Conservation (phyloP, 176 grass and related monocot species). For the Rhynchospora tenuis region DNA sequence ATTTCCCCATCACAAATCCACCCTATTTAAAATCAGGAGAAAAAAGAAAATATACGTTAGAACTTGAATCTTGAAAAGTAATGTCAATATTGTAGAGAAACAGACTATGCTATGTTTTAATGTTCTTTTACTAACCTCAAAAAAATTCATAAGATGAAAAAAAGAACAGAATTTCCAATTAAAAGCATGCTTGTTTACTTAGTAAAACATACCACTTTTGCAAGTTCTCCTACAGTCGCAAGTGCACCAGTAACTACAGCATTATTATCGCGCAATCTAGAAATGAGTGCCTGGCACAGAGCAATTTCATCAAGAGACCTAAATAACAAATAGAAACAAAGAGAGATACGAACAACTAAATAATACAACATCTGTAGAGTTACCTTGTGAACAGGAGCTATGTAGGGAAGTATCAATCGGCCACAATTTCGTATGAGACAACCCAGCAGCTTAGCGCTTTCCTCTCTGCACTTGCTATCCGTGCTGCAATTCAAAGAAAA, state of each 20-base stretch:
- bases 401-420: slow-evolving; percentile 90
- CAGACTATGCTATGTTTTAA: background rate
- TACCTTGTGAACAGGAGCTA: slow-evolving; percentile 98
- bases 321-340: slow-evolving; percentile 25
- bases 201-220: slow-evolving; percentile 72
- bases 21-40: slow-evolving; percentile 41
- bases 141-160: slow-evolving; percentile 20
- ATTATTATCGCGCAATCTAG: slow-evolving; percentile 84
- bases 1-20: slow-evolving; percentile 95
- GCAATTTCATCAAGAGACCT: background rate
- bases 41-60: background rate
- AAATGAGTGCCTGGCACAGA: slow-evolving; percentile 69
- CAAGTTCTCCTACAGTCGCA: slow-evolving; percentile 95
- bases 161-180: slow-evolving; percentile 15
- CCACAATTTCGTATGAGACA: slow-evolving; percentile 88
- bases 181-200: background rate
- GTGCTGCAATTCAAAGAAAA: slow-evolving; percentile 41
- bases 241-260: slow-evolving; percentile 81
- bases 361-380: slow-evolving; percentile 3
- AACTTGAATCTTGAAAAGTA: background rate
- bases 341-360: background rate
- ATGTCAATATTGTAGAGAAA: background rate
- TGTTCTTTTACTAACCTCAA: background rate
- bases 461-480: slow-evolving; percentile 97
- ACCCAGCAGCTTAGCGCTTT: slow-evolving; percentile 83